Percentiles rank a stretch among this genome's conserved stretches.
These are phyloP conservation scores for Aspergillus sp. DNA, from an alignment of 2,329 filamentous ascomycete species.

Conservation along the genomic window DNA sequence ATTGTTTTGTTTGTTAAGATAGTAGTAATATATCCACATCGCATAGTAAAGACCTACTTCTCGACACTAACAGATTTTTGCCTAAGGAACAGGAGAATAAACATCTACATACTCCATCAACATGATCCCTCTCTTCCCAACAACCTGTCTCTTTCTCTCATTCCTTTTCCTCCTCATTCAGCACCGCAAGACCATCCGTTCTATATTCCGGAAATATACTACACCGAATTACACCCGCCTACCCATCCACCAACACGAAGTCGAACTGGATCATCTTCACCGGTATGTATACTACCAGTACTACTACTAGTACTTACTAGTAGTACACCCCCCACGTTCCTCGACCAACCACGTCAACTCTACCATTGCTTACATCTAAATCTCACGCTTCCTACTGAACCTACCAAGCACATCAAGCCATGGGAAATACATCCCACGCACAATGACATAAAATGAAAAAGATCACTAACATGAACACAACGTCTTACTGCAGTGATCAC, in stretches of 20 bases:
- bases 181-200: slow-evolving; percentile 6
- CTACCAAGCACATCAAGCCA: no score
- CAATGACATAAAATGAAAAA: no score
- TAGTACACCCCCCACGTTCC: neutral
- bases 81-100: no score
- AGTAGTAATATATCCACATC: no score
- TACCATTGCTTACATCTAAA: no score
- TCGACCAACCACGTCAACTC: neutral
- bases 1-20: no score
- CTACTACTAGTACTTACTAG: no score
- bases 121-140: slow-evolving; percentile 13
- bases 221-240: neutral
- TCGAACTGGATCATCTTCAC: neutral
- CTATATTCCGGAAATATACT: neutral
- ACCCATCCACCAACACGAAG: neutral
- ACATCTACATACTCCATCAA: neutral
- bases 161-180: slow-evolving; percentile 16
- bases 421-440: no score
- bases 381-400: no score
- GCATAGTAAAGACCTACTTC: no score
- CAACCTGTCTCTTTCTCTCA: slow-evolving; percentile 22
- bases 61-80: no score
- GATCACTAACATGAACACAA: no score
- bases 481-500: neutral
- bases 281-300: neutral